A percentile compares a stretch with the other conserved stretches of the same genome.
Conservation (phyloP, 345 rosid genomes). For the Cardiospermum halicacabum region DNA sequence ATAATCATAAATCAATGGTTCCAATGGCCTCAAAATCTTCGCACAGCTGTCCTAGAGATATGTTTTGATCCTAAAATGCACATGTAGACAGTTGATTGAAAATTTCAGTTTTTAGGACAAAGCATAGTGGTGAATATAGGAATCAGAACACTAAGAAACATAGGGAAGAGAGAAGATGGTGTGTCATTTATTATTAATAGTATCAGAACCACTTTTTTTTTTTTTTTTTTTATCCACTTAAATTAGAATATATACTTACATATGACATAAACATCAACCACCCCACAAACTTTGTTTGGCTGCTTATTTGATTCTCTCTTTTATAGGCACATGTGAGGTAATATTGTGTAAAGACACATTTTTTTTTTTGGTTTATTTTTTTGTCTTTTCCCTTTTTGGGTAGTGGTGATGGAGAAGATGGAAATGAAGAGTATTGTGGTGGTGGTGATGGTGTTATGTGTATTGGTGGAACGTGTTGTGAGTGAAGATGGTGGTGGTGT, state of each 20-base stretch:
- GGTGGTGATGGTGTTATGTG: neutral
- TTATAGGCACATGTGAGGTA: neutral
- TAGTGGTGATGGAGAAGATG: neutral
- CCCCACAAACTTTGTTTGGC: neutral
- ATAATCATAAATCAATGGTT: too few relatives aligned
- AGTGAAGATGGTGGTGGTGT: neutral
- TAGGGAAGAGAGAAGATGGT: too few relatives aligned
- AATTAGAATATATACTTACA: neutral
- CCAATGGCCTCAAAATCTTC: too few relatives aligned
- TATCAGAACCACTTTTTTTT: neutral
- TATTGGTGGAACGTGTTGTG: neutral
- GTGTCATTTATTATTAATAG: neutral
- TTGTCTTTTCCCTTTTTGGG: neutral
- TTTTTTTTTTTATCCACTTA: too few relatives aligned
- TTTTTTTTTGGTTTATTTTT: neutral
- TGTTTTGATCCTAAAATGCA: too few relatives aligned
- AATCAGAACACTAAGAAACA: too few relatives aligned
- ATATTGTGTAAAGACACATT: neutral
- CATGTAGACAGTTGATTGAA: too few relatives aligned
- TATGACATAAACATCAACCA: neutral
- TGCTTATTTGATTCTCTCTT: neutral
- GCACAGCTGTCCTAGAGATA: too few relatives aligned
- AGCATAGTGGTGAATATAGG: too few relatives aligned
- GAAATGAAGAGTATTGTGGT: conserved; percentile 4
- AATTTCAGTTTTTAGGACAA: too few relatives aligned